These are phyloP conservation scores for Cladosporium halotolerans DNA, from an alignment of 2,329 filamentous ascomycete genomes.

Conservation along the genomic window DNA sequence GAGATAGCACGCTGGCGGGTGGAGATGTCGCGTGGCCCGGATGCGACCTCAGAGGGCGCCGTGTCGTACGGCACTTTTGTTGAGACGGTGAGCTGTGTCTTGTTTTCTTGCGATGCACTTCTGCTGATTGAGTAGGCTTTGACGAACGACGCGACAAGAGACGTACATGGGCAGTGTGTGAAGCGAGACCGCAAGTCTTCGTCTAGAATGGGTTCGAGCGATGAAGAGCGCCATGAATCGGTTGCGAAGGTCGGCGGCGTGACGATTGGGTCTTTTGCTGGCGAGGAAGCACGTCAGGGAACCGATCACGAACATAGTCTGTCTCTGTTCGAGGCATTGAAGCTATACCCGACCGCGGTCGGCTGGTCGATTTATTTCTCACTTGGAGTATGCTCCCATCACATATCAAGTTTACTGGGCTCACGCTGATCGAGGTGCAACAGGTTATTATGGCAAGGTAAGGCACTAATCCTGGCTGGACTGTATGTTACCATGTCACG, in stretches of 20 bases:
- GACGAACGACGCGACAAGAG: too few relatives aligned
- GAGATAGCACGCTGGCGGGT: too few relatives aligned
- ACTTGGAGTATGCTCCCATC: constrained; percentile 41
- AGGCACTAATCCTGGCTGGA: background rate
- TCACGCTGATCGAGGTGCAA: background rate
- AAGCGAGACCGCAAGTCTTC: background rate
- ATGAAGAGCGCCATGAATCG: background rate
- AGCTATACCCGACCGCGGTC: constrained; percentile 41
- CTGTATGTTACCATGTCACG: background rate
- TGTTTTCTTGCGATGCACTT: too few relatives aligned
- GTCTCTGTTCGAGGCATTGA: constrained; percentile 31
- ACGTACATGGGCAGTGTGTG: too few relatives aligned
- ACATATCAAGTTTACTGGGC: background rate
- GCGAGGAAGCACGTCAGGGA: constrained; percentile 23
- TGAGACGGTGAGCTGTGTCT: too few relatives aligned
- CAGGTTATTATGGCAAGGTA: constrained; percentile 44
- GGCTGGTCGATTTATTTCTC: constrained; percentile 56
- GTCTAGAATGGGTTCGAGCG: background rate
- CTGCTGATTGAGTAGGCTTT: too few relatives aligned
- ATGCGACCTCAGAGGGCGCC: too few relatives aligned
- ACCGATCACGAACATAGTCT: constrained; percentile 24
- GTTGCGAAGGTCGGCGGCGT: background rate
- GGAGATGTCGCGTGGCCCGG: too few relatives aligned
- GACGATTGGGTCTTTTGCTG: constrained; percentile 22
- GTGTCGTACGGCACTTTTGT: too few relatives aligned